Conservation (phyloP, 148 eudicot species). For the Bassia scoparia region DNA sequence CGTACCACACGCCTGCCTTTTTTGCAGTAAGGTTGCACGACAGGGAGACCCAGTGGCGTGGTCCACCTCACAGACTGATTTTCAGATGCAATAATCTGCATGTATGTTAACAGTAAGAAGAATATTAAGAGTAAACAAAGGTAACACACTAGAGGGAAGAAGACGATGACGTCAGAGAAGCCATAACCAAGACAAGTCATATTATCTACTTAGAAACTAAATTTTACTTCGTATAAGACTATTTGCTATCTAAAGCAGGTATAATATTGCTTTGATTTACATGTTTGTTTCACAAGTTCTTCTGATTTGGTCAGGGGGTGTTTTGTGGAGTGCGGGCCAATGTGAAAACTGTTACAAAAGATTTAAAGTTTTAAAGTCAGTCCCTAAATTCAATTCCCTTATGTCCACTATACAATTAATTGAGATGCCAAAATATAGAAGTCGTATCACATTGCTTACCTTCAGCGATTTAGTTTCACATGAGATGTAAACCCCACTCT, state of each 20-base stretch:
- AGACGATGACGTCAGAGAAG: not conserved
- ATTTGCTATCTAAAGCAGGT: not conserved
- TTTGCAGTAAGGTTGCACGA: constrained; percentile 87
- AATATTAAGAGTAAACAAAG: not conserved
- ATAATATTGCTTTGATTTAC: not conserved
- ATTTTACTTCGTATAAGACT: not conserved
- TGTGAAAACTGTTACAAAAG: not conserved
- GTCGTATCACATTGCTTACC: no score
- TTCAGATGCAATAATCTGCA: constrained; percentile 85
- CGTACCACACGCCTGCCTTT: constrained; percentile 59
- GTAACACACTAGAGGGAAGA: not conserved
- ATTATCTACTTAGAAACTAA: not conserved
- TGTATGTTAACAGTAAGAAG: constrained; percentile 8
- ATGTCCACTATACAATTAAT: no score
- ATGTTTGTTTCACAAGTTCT: not conserved
- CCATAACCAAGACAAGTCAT: not conserved
- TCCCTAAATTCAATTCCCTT: not conserved
- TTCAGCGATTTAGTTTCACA: no score
- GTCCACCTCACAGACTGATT: constrained; percentile 87
- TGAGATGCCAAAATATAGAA: no score
- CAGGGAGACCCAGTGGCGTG: constrained; percentile 98
- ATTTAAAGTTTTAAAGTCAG: not conserved
- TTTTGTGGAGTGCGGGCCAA: no score
- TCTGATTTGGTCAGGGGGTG: no score
- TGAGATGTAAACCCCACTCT: no score